Evolutionary conservation across 805 yeast genomes (phyloP).

Genomic region (Ogataea haglerorum): DNA sequence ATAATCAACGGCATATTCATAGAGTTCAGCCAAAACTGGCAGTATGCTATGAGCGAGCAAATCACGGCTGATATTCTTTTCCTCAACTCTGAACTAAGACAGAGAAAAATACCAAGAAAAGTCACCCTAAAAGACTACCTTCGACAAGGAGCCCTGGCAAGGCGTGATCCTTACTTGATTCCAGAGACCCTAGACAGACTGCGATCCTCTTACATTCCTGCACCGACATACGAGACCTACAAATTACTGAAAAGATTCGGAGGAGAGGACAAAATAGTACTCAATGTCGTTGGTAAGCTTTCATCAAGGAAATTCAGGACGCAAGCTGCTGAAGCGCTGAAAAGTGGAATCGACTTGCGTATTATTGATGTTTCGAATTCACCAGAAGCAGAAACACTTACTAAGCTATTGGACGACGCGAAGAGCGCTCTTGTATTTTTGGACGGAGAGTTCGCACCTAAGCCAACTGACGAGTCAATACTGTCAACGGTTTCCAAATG

Average conservation of each 20-base stretch:
- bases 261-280: conserved; percentile 13
- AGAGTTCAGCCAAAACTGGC: conserved; percentile 51
- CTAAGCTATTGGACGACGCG: too few relatives aligned
- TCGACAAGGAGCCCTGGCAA: conserved; percentile 37
- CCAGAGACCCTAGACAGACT: conserved; percentile 43
- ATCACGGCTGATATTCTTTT: conserved; percentile 48
- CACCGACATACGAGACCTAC: conserved; percentile 6
- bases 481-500: conserved; percentile 26
- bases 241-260: conserved; percentile 1
- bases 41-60: conserved; percentile 49
- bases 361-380: conserved; percentile 9
- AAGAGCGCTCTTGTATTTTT: not conserved
- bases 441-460: conserved; percentile 2
- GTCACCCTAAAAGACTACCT: conserved; percentile 38
- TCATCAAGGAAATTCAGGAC: conserved; percentile 33
- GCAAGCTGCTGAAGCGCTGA: conserved; percentile 41
- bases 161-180: conserved; percentile 48
- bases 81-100: conserved; percentile 30
- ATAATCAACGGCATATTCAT: conserved; percentile 72
- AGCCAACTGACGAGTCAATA: conserved; percentile 22
- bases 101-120: conserved; percentile 28
- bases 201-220: conserved; percentile 13
- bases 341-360: conserved; percentile 18
- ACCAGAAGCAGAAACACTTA: not conserved
- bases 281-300: conserved; percentile 63